Evolutionary conservation across 495 filamentous ascomycete genomes (phyloP).

Genomic region (Trichocladium uniseriatum): DNA sequence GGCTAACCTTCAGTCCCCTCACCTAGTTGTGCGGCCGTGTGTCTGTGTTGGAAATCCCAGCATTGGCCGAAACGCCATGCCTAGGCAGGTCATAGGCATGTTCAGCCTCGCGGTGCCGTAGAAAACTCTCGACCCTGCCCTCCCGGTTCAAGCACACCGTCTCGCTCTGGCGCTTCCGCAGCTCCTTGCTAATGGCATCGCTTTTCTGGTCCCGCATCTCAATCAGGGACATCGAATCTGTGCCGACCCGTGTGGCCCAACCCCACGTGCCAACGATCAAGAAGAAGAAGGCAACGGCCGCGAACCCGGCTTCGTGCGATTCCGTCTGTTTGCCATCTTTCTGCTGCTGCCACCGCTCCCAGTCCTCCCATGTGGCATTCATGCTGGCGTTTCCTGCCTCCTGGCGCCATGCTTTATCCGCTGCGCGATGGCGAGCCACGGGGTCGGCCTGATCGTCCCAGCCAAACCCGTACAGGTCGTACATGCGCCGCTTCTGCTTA

Average conservation of each 20-base stretch:
- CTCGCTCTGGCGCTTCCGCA: conserved; percentile 47
- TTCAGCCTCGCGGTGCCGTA: conserved; percentile 51
- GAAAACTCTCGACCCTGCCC: conserved; percentile 61
- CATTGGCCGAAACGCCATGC: not conserved
- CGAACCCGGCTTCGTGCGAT: conserved; percentile 64
- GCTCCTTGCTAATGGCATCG: conserved; percentile 49
- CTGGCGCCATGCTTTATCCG: conserved; percentile 41
- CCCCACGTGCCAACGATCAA: conserved; percentile 55
- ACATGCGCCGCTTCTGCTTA: conserved; percentile 63
- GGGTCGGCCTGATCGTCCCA: conserved; percentile 50
- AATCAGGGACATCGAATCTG: conserved; percentile 45
- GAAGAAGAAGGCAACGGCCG: conserved; percentile 55
- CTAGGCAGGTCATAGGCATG: conserved; percentile 16
- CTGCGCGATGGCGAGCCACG: conserved; percentile 28
- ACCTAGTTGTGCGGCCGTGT: not conserved
- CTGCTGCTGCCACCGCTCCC: conserved; percentile 76
- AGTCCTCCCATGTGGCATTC: conserved; percentile 98
- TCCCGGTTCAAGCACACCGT: conserved; percentile 44
- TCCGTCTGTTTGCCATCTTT: conserved; percentile 47
- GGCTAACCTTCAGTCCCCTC: not conserved
- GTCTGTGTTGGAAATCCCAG: not conserved
- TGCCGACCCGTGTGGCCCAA: conserved; percentile 58
- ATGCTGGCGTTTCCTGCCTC: conserved; percentile 49
- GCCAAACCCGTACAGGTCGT: conserved; percentile 72
- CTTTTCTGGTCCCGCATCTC: conserved; percentile 55